Base-by-base conservation (phyloP, 139 green algal genomes). In the Zygnema cylindricum region DNA sequence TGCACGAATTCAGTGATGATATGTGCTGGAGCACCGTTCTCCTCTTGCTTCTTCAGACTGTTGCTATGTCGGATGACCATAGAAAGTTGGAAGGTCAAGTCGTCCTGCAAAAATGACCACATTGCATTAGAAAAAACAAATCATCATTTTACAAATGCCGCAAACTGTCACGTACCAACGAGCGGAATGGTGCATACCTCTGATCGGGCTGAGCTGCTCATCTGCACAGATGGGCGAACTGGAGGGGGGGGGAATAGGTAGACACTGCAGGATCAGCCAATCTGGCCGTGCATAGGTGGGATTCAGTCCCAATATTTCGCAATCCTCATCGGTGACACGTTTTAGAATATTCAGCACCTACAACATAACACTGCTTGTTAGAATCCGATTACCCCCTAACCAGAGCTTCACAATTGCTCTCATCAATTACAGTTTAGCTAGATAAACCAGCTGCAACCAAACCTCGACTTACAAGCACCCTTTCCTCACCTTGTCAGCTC, bases 41-140 rank as follows among this genome's bases (percentile, higher is more conserved):
- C 88, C 55, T 98, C 93, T 92, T 98, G 95, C 49, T 92, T 93
- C 85, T 92, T 93, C 75, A 99, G 93, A 35, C 93, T 90, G 88
- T 96, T 96, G 93, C 98, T 99, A 69, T 95, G 94, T 55, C 97
- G 96, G 30, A 99, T 93, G 86, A 99, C 99, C 91, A 99, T 96
- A 41, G 92, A 93, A 86, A 99, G 94, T 92, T 99, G 98, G 93
- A 99, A 95, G 2, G 97, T 99, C 57, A 99, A 86, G 91, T 99
- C 97, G 91, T 99, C 97, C 94, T 99, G 97, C 73, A 63, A 16
- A 63, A 16, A 63, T 25, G 49, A 63, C 16, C 49, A 63, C 49
- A 7, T 63, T 63, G 16, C 16, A 16, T 63, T 25, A 63, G 49
- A 63, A 63, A 63, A 7, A 63, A 63, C n/a, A n/a, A n/a, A n/a